Percentiles rank a stretch among this genome's conserved stretches.
These are phyloP conservation scores for Zanthoxylum bungeanum DNA, from an alignment of 345 rosid species.

Conservation along the genomic window DNA sequence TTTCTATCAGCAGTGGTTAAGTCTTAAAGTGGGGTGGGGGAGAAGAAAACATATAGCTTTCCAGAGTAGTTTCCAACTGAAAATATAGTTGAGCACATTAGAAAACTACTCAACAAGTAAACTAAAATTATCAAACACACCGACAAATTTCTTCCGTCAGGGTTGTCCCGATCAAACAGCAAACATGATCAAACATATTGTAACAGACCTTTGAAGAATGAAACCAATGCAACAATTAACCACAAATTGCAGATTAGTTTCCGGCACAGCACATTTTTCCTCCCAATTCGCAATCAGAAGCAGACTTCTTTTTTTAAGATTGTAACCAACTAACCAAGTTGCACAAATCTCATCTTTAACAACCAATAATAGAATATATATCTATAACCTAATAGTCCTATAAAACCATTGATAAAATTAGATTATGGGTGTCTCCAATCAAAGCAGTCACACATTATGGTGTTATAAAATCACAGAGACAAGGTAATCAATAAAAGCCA, in stretches of 20 bases:
- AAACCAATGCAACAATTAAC: background rate
- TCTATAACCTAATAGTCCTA: background rate
- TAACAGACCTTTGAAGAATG: background rate
- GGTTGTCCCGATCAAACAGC: background rate
- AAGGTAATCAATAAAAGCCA: background rate
- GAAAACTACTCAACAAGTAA: background rate
- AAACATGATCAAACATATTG: background rate
- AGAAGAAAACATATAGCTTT: too few relatives aligned
- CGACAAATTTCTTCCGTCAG: background rate
- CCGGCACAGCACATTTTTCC: background rate
- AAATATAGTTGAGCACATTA: background rate
- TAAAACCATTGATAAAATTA: background rate
- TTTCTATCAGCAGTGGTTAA: background rate
- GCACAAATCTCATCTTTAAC: background rate
- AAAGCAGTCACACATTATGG: background rate
- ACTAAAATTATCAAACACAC: background rate
- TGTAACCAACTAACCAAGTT: background rate
- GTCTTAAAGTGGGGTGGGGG: background rate
- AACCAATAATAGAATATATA: background rate
- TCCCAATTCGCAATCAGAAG: background rate
- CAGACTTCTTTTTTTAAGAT: background rate
- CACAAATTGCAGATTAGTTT: background rate
- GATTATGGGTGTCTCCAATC: background rate
- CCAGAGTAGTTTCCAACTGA: background rate
- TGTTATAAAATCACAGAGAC: background rate